Base-by-base conservation (phyloP, 441 rosid species). In the Erysimum cheiri region DNA sequence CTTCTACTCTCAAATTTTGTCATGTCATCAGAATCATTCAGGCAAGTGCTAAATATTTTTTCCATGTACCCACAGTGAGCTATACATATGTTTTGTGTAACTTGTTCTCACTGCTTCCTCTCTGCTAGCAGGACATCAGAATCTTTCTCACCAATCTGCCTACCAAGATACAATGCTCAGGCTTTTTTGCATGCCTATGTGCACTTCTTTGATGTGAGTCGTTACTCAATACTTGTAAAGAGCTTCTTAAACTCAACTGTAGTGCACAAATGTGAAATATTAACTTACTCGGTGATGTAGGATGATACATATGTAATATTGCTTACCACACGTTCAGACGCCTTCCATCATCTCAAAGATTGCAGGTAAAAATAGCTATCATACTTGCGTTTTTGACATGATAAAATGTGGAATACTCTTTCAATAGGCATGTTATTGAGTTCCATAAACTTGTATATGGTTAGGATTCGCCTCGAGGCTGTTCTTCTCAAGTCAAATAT, bases 321-420 rank as follows among this genome's bases (percentile, higher is more conserved):
- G 85, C 92, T 95, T 65, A 91, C 98, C n/a, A 92, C 99, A 57
- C 86, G 97, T 69, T 95, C 97, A n/a, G 96, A 92, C 71, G 96
- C 99, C 70, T 95, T 92, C 79, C 83, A 84, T 83, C 99, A 92
- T 83, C 96, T 95, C 12, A 92, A 95, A 80, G 99, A 95, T 81
- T 92, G 99, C 87, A 87, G 98, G 98, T 90, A 83, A 72, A 44
- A 19, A 39, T 43, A n/a, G 58, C 58, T 52, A 46, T 28, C 28
- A 46, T 56, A 40, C 15, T 47, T 22, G 33, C 43, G 26, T 26
- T 28, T 43, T 15, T 29, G 32, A 35, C 65, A 28, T 63, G 44
- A 41, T n/a, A 3, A 65, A 40, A 39, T 40, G 14, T 1, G 2
- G 47, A 40, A 2, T 8, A 15, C 11, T 8, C 40, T 43, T 41